Base-by-base conservation (phyloP, 2,329 filamentous ascomycete genomes). In the Neofusicoccum ribis region DNA sequence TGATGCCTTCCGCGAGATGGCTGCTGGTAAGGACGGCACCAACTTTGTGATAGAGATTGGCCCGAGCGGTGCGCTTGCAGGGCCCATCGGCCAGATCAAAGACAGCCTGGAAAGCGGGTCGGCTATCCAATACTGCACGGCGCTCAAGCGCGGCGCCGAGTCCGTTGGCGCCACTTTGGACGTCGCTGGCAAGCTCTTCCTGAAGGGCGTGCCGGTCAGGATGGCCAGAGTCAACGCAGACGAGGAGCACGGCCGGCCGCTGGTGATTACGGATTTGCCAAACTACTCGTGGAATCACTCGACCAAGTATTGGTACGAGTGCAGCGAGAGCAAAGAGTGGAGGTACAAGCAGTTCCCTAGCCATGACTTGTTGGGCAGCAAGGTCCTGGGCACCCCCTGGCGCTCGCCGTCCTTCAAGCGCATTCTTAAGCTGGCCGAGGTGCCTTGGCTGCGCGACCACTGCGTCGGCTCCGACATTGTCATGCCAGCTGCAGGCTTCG, bases 391-490 rank as follows among this genome's bases (percentile, higher is more conserved):
- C 64, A 71, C 71, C 39, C 65, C 70, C 7, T 66, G 69, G 11
- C 37, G 73, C 0, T 70, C 78, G 8, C 80, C 80, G 0, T 59
- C 66, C 0, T 86, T 80, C 79, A 70, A 80, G 1, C 81, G 81
- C 49, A 51, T 81, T 2, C 67, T 84, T 0, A 70, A 73, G 1
- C 63, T 79, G 0, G 71, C 72, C 0, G 75, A 83, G 34, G 65
- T 78, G 0, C 77, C 80, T 0, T 86, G 83, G 84, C 61, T 84
- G 2, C 66, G 68, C 0, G 79, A 83, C 50, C 82, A 86, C 67
- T 72, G 71, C 20, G 46, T 61, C 7, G 58, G 43, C n/a, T 49
- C 58, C 17, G 58, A 61, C n/a, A 61, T 39, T 6, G 20, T 61
- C 43, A 36, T 61, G 12, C 58, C 58, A 6, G 58, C 58, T 8